These are phyloP conservation scores for Fragaria iinumae DNA, from an alignment of 306 rosid genomes.

Conservation along the genomic window DNA sequence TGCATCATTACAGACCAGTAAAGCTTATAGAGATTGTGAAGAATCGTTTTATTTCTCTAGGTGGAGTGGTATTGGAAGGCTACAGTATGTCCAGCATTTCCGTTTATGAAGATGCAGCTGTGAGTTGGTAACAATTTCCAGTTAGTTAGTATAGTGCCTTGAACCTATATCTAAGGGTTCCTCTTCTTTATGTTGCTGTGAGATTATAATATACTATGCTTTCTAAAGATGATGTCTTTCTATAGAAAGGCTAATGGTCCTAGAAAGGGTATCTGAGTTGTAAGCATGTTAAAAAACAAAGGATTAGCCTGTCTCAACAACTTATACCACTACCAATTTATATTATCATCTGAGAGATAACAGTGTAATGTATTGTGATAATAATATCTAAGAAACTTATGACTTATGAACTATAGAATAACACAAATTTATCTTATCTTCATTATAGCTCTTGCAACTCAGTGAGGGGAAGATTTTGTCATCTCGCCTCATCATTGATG, in stretches of 20 bases:
- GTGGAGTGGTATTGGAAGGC: conserved; percentile 81
- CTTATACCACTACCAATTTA: not conserved
- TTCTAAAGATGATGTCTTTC: not conserved
- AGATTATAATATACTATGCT: conserved; percentile 1
- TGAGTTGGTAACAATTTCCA: conserved; percentile 48
- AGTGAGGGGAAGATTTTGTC: conserved; percentile 60
- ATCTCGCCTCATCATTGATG: conserved; percentile 78
- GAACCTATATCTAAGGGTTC: conserved; percentile 7
- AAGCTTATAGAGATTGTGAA: conserved; percentile 79
- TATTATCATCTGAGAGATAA: not conserved
- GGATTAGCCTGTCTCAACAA: not conserved
- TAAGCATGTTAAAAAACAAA: not conserved
- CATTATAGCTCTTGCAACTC: conserved; percentile 58
- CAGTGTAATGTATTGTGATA: not conserved
- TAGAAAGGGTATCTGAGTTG: not conserved
- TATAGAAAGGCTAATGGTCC: not conserved
- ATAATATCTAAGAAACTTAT: not conserved
- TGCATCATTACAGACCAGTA: conserved; percentile 55
- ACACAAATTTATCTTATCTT: conserved; percentile 15
- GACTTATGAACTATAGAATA: conserved; percentile 8
- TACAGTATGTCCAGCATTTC: conserved; percentile 53
- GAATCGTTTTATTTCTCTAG: conserved; percentile 70
- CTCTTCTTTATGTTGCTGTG: not conserved
- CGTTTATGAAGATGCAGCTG: conserved; percentile 77
- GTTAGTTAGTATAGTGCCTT: conserved; percentile 20